phyloP scores from a whole-genome alignment of 768 basidiomycete species.

The Phaffia australis region DNA sequence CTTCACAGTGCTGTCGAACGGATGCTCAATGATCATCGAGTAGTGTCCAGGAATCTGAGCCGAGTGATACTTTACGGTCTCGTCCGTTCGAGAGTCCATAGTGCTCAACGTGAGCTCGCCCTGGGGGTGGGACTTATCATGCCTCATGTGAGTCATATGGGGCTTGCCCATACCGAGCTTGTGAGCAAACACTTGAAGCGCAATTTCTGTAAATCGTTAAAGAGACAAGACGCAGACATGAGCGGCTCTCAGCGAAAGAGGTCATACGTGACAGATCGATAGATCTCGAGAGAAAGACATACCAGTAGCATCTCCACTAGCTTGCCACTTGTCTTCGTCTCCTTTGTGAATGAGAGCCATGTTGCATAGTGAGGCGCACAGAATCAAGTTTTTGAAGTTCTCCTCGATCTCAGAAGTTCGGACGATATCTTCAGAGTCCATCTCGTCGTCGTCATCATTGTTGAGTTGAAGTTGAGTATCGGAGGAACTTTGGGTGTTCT shows the following conservation, averaged over 20 bases:
- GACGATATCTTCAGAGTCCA: conserved; percentile 34
- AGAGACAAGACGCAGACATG: not conserved
- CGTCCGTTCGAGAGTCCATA: conserved; percentile 12
- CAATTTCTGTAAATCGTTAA: conserved; percentile 10
- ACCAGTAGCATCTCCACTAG: conserved; percentile 49
- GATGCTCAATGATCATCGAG: conserved; percentile 40
- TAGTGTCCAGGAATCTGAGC: conserved; percentile 31
- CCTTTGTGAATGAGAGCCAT: conserved; percentile 38
- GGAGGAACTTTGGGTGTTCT: conserved; percentile 8
- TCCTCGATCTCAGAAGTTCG: conserved; percentile 27
- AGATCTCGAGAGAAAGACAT: not conserved
- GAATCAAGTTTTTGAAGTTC: conserved; percentile 35
- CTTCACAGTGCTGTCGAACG: conserved; percentile 49
- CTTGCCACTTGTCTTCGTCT: conserved; percentile 42
- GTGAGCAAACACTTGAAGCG: conserved; percentile 39
- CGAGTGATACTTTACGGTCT: not conserved
- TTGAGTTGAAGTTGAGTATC: conserved; percentile 9
- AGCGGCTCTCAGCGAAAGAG: not conserved
- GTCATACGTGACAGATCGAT: not conserved
- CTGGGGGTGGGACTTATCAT: conserved; percentile 18
- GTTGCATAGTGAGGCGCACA: conserved; percentile 41
- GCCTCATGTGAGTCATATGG: conserved; percentile 35
- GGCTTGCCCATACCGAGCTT: conserved; percentile 45
- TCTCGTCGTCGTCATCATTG: conserved; percentile 26
- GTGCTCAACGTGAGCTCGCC: conserved; percentile 1